A percentile compares a stretch with the other conserved stretches of the same genome.
Conservation (phyloP, 2,329 filamentous ascomycete genomes). For the Neurospora sp. region DNA sequence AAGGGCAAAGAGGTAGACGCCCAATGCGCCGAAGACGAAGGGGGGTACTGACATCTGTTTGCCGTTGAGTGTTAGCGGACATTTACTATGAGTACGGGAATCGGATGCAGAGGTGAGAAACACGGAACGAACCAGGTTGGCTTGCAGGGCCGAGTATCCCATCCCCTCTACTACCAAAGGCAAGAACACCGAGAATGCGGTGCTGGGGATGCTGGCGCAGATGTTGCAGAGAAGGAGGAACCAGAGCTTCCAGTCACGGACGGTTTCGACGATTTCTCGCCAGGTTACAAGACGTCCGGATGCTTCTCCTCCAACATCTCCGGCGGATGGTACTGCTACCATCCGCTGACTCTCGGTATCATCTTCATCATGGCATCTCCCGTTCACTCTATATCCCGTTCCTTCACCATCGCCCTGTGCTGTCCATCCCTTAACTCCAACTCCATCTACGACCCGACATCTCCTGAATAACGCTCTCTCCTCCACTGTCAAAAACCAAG, state of each 20-base stretch:
- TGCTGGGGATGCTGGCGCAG: conserved; percentile 22
- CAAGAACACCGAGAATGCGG: conserved; percentile 25
- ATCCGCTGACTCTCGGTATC: background rate
- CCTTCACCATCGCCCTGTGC: conserved; percentile 15
- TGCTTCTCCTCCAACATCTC: background rate
- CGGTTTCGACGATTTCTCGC: conserved; percentile 24
- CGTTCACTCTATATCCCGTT: conserved; percentile 13
- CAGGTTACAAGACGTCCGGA: conserved; percentile 11
- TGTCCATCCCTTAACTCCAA: conserved; percentile 26
- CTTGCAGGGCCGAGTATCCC: conserved; percentile 18
- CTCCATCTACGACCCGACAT: conserved; percentile 22
- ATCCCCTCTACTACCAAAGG: conserved; percentile 24
- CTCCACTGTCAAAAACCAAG: conserved; percentile 27
- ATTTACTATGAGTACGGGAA: background rate
- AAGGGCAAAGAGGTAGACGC: conserved; percentile 21
- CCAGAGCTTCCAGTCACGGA: conserved; percentile 28
- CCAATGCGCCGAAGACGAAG: conserved; percentile 21
- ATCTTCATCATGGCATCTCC: background rate
- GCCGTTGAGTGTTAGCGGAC: background rate
- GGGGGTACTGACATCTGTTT: conserved; percentile 24
- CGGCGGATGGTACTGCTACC: background rate
- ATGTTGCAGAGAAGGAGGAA: conserved; percentile 24
- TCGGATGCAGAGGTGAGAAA: background rate
- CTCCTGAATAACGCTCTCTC: conserved; percentile 20
- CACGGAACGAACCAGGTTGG: conserved; percentile 17